phyloP scores from a whole-genome alignment of 352 stramenopile genomes.

The Phytophthora tubulina region DNA sequence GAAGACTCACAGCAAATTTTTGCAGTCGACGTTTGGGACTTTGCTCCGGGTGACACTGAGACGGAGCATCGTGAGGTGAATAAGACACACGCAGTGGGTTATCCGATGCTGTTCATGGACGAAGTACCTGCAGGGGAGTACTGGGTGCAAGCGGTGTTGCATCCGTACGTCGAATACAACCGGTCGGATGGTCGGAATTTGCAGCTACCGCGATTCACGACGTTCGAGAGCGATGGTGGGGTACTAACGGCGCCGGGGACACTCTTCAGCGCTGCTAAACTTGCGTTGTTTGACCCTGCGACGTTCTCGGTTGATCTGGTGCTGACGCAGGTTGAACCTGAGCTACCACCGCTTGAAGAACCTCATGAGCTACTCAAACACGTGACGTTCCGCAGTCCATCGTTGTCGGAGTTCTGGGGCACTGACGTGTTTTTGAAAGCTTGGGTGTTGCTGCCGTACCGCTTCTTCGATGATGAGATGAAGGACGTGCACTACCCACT shows the following conservation, averaged over 20 bases:
- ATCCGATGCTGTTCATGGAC: constrained; percentile 52
- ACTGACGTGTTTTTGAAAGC: constrained; percentile 76
- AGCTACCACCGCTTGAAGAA: constrained; percentile 49
- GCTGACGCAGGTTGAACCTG: constrained; percentile 58
- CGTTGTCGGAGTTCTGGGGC: constrained; percentile 75
- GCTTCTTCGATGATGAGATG: constrained; percentile 65
- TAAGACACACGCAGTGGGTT: constrained; percentile 50
- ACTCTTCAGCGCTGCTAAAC: constrained; percentile 64
- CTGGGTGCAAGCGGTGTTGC: constrained; percentile 70
- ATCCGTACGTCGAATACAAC: constrained; percentile 74
- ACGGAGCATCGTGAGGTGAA: constrained; percentile 57
- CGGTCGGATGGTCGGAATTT: constrained; percentile 57
- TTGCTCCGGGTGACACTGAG: constrained; percentile 35
- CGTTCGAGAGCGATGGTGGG: constrained; percentile 65
- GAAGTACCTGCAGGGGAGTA: constrained; percentile 64
- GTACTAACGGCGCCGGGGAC: constrained; percentile 68
- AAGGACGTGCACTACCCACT: constrained; percentile 72
- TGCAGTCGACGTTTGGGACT: constrained; percentile 67
- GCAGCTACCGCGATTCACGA: constrained; percentile 62
- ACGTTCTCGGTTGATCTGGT: constrained; percentile 52
- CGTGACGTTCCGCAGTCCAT: constrained; percentile 67
- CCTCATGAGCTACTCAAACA: constrained; percentile 70
- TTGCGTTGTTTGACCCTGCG: constrained; percentile 48
- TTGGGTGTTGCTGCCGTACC: constrained; percentile 75
- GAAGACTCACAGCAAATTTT: constrained; percentile 68